phyloP scores from a whole-genome alignment of 805 yeast species.

The Hanseniaspora clermontiae region DNA sequence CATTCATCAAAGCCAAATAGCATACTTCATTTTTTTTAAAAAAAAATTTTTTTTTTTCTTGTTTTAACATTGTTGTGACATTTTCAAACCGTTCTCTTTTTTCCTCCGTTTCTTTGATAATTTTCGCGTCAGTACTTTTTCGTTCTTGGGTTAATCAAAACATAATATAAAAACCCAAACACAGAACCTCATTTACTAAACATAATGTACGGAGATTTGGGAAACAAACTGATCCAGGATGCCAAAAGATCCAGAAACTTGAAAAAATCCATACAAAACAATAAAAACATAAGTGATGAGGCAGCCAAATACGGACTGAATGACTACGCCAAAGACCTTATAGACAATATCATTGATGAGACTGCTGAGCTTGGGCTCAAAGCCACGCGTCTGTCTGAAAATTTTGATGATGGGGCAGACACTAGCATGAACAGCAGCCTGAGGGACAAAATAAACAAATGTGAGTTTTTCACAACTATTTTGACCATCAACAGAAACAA shows the following conservation, averaged over 20 bases:
- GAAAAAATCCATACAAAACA: constrained; percentile 17
- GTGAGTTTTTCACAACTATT: constrained; percentile 46
- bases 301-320: constrained; percentile 45
- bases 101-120: no score
- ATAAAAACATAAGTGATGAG: constrained; percentile 25
- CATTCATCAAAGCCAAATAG: no score
- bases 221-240: constrained; percentile 69
- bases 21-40: no score
- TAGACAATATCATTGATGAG: constrained; percentile 60
- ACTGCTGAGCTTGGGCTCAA: constrained; percentile 48
- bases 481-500: constrained; percentile 78
- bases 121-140: background rate
- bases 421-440: constrained; percentile 15
- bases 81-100: no score
- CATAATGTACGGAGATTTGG: constrained; percentile 78
- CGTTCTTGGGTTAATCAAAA: background rate
- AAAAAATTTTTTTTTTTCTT: background rate
- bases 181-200: background rate
- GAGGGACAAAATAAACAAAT: constrained; percentile 39
- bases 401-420: constrained; percentile 16
- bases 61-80: no score
- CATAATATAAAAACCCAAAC: background rate
- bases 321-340: constrained; percentile 39
- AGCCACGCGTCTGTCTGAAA: constrained; percentile 34
- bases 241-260: constrained; percentile 66